These are phyloP conservation scores for Sclerotinia borealis DNA, from an alignment of 2,329 filamentous ascomycete genomes.

Conservation along the genomic window DNA sequence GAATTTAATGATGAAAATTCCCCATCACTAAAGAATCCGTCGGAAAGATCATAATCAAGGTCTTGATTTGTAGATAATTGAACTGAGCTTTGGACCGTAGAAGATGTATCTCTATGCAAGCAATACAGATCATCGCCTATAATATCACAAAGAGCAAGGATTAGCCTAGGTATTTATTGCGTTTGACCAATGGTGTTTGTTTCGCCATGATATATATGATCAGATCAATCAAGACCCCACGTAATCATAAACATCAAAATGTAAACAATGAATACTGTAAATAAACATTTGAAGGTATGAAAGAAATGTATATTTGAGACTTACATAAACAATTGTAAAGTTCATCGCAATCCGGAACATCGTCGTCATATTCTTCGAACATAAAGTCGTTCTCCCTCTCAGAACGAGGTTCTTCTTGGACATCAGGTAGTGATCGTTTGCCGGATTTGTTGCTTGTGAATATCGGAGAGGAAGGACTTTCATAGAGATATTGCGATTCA, in stretches of 20 bases:
- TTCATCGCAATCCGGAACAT: slow-evolving; percentile 34
- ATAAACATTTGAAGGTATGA: slow-evolving; percentile 13
- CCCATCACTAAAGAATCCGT: slow-evolving; percentile 58
- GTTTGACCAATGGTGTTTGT: not conserved
- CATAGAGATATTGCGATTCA: slow-evolving; percentile 49
- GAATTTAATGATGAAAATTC: slow-evolving; percentile 45
- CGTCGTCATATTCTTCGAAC: slow-evolving; percentile 34
- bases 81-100: slow-evolving; percentile 29
- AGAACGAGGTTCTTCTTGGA: slow-evolving; percentile 69
- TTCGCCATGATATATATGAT: slow-evolving; percentile 7
- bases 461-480: slow-evolving; percentile 53
- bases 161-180: slow-evolving; percentile 9
- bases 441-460: slow-evolving; percentile 45
- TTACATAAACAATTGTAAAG: slow-evolving; percentile 69
- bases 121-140: slow-evolving; percentile 56
- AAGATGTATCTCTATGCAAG: slow-evolving; percentile 43
- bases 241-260: not conserved
- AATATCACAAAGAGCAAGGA: slow-evolving; percentile 18
- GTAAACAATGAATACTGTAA: not conserved
- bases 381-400: slow-evolving; percentile 57
- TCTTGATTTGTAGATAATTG: slow-evolving; percentile 40
- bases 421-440: slow-evolving; percentile 69
- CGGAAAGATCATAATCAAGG: slow-evolving; percentile 56
- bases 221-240: slow-evolving; percentile 11
- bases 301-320: slow-evolving; percentile 34